phyloP scores from a whole-genome alignment of 2,329 filamentous ascomycete species.

The Nannizziopsis barbatae region DNA sequence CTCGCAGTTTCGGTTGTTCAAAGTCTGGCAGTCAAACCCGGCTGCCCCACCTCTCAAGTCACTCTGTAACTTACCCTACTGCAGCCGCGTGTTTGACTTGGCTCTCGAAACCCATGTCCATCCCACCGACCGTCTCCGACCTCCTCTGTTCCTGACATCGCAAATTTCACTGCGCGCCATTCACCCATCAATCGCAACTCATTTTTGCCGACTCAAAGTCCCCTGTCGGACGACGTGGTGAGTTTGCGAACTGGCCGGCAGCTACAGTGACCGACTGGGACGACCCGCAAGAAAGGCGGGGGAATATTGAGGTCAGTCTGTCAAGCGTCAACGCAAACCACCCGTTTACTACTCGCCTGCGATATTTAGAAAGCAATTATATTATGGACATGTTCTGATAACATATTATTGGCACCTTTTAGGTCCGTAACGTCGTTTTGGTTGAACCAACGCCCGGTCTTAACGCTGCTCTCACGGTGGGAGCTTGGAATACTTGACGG shows the following conservation, averaged over 20 bases:
- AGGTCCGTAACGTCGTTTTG: neutral
- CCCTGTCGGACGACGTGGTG: neutral
- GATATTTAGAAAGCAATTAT: neutral
- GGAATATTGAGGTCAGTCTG: neutral
- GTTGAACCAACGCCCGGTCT: too few relatives aligned
- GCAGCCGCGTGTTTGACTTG: slow-evolving; percentile 8
- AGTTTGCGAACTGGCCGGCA: neutral
- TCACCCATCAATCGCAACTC: neutral
- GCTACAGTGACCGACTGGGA: neutral
- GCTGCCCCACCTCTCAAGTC: slow-evolving; percentile 10
- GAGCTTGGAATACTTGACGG: neutral
- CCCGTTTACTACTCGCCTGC: too few relatives aligned
- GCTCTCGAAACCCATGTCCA: slow-evolving; percentile 8
- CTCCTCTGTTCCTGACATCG: neutral
- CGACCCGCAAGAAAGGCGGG: neutral
- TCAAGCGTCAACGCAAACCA: too few relatives aligned
- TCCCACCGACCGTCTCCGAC: slow-evolving; percentile 3
- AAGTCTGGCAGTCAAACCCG: slow-evolving; percentile 5
- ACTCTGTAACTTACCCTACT: slow-evolving; percentile 9
- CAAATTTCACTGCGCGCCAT: too few relatives aligned
- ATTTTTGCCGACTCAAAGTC: neutral
- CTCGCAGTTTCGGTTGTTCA: neutral
- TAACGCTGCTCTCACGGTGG: too few relatives aligned
- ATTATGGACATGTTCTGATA: neutral
- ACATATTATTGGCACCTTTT: neutral